A percentile compares a stretch with the other conserved stretches of the same genome.
phyloP scores from a whole-genome alignment of 352 stramenopile species.

The Aphanomyces invadans region DNA sequence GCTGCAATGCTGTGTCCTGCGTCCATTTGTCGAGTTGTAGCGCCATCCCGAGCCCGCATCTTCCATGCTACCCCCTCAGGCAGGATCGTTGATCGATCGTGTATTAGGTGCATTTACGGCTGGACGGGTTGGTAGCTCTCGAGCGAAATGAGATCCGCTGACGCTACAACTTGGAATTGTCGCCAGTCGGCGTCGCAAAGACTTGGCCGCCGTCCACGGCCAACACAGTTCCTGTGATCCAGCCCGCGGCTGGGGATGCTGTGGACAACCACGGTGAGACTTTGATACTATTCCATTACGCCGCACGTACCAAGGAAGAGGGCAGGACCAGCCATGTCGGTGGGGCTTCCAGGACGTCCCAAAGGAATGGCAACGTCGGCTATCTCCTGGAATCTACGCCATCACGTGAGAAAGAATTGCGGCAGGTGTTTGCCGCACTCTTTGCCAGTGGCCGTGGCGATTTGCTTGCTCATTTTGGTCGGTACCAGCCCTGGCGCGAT shows the following conservation, averaged over 20 bases:
- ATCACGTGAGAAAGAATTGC: not conserved
- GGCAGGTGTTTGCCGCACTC: slow-evolving; percentile 1
- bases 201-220: slow-evolving; percentile 86
- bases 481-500: slow-evolving; percentile 90
- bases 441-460: slow-evolving; percentile 43
- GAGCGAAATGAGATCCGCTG: too few species aligned
- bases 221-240: slow-evolving; percentile 88
- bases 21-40: too few species aligned
- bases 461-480: slow-evolving; percentile 81
- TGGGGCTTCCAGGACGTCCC: slow-evolving; percentile 64
- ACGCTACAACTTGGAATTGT: not conserved
- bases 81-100: too few species aligned
- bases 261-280: slow-evolving; percentile 29
- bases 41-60: too few species aligned
- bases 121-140: too few species aligned
- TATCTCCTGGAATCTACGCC: slow-evolving; percentile 44
- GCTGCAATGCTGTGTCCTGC: too few species aligned
- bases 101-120: too few species aligned
- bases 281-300: not conserved
- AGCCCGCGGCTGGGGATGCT: slow-evolving; percentile 79
- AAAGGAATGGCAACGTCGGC: slow-evolving; percentile 60
- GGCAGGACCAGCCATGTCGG: slow-evolving; percentile 90
- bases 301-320: slow-evolving; percentile 52
- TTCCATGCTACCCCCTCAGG: too few species aligned
- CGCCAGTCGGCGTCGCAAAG: slow-evolving; percentile 27